Conservation (phyloP, 148 eudicot genomes). For the Camellia lanceoleosa region DNA sequence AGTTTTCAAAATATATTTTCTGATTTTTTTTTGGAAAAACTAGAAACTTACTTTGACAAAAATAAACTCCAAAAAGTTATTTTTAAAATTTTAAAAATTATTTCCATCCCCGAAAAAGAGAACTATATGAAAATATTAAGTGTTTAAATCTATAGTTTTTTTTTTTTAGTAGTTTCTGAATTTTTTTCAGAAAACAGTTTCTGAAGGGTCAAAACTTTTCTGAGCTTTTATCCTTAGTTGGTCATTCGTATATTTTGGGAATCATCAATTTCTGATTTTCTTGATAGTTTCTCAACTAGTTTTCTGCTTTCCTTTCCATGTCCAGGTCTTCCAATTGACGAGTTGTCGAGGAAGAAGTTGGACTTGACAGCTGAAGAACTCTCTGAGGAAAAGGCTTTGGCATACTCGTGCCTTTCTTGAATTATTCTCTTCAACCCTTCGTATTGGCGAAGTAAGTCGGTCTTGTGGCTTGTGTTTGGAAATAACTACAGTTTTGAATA, state of each 20-base stretch:
- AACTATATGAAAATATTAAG: no score
- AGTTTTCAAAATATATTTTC: background rate
- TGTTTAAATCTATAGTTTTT: no score
- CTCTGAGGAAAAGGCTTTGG: constrained; percentile 82
- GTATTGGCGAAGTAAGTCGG: background rate
- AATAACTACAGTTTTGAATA: constrained; percentile 55
- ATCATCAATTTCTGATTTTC: background rate
- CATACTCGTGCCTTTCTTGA: constrained; percentile 83
- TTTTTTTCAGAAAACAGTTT: no score
- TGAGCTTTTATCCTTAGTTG: no score
- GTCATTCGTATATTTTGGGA: background rate
- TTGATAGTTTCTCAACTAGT: constrained; percentile 6
- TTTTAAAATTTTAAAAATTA: no score
- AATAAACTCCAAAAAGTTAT: no score
- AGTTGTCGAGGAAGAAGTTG: constrained; percentile 80
- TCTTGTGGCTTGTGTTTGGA: constrained; percentile 20
- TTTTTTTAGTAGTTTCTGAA: no score
- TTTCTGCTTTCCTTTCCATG: background rate
- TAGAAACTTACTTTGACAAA: no score
- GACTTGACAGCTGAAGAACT: constrained; percentile 90
- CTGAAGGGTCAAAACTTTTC: no score
- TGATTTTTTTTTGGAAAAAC: no score
- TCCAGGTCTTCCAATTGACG: constrained; percentile 84
- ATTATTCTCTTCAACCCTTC: background rate
- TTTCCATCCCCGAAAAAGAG: no score